phyloP scores from a whole-genome alignment of 352 stramenopile genomes.

The Aphanomyces astaci region DNA sequence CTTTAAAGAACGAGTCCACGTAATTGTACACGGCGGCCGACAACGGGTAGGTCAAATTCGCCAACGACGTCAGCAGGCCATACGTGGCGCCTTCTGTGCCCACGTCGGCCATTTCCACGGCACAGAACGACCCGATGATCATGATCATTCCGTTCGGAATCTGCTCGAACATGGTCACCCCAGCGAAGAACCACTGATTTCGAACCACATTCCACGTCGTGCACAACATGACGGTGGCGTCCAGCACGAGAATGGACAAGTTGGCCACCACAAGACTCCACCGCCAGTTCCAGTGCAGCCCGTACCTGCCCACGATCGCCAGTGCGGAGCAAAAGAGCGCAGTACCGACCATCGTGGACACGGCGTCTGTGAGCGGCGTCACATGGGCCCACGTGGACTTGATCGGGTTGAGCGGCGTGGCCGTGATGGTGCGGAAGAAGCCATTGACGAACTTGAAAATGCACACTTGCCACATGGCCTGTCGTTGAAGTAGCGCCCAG shows the following conservation, averaged over 20 bases:
- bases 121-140: background rate
- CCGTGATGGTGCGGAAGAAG: background rate
- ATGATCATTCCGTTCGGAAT: constrained; percentile 3
- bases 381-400: background rate
- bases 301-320: background rate
- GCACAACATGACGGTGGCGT: constrained; percentile 1
- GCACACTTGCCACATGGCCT: constrained; percentile 20
- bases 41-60: constrained; percentile 33
- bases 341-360: background rate
- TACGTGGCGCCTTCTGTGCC: background rate
- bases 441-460: constrained; percentile 6
- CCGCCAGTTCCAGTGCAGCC: constrained; percentile 20
- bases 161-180: background rate
- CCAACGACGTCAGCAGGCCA: background rate
- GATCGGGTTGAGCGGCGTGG: constrained; percentile 2
- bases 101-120: background rate
- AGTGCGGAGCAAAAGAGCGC: background rate
- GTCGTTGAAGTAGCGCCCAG: constrained; percentile 11
- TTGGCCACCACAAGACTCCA: background rate
- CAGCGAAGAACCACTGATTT: constrained; percentile 17
- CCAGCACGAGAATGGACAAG: background rate
- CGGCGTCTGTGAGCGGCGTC: background rate
- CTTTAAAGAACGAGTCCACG: constrained; percentile 39
- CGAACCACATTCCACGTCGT: constrained; percentile 14
- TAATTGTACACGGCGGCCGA: constrained; percentile 44